A percentile compares a stretch with the other conserved stretches of the same genome.
phyloP scores from a whole-genome alignment of 2,329 filamentous ascomycete species.

The Pyricularia grisea region DNA sequence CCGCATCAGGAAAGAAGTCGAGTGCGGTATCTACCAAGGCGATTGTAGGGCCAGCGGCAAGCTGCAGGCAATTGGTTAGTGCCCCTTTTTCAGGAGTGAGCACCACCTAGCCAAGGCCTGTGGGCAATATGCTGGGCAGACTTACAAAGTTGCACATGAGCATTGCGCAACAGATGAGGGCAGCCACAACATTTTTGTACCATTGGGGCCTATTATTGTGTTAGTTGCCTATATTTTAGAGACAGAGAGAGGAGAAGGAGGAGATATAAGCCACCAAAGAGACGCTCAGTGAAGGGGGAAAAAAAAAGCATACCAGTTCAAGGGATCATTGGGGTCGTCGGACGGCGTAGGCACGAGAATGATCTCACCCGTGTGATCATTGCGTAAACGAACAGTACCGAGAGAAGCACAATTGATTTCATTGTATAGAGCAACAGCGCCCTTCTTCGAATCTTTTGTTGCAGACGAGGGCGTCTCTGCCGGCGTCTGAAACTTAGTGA shows the following conservation, averaged over 20 bases:
- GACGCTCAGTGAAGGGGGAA: slow-evolving; percentile 10
- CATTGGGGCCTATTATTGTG: slow-evolving; percentile 25
- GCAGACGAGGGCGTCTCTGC: not conserved
- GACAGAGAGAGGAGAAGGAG: not conserved
- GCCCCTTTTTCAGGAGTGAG: not conserved
- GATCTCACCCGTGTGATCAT: slow-evolving; percentile 21
- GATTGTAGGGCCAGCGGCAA: slow-evolving; percentile 44
- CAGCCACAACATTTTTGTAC: slow-evolving; percentile 40
- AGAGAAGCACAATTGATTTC: not conserved
- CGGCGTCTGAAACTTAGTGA: not conserved
- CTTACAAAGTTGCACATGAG: slow-evolving; percentile 41
- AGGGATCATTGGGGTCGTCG: slow-evolving; percentile 64
- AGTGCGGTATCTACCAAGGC: slow-evolving; percentile 36
- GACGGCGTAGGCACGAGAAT: slow-evolving; percentile 27
- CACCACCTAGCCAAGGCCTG: not conserved
- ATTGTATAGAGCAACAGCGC: not conserved
- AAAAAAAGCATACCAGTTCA: slow-evolving; percentile 21
- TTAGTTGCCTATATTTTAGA: not conserved
- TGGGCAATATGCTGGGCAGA: no score
- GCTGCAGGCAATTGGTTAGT: slow-evolving; percentile 4
- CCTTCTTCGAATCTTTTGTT: not conserved
- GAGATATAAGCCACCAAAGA: not conserved
- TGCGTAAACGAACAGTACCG: slow-evolving; percentile 14
- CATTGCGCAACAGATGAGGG: slow-evolving; percentile 41
- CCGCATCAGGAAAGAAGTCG: slow-evolving; percentile 33